Conservation (phyloP, 306 rosid species). For the Fagus crenata region DNA sequence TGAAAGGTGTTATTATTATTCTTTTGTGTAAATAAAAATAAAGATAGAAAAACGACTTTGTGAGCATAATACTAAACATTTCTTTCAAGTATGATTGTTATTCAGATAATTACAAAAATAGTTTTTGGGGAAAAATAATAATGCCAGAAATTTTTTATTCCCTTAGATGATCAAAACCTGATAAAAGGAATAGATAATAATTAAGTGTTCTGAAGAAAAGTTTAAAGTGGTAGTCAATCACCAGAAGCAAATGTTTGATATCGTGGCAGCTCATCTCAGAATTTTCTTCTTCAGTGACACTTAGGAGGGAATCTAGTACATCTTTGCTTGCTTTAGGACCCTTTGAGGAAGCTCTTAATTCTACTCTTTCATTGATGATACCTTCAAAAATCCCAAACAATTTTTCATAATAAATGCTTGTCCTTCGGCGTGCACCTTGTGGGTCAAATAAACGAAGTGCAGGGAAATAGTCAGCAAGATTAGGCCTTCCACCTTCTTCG, state of each 20-base stretch:
- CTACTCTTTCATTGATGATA: background rate
- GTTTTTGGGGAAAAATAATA: no score
- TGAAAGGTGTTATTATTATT: no score
- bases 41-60: no score
- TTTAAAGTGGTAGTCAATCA: background rate
- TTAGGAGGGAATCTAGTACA: conserved; percentile 15
- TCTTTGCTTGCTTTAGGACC: conserved; percentile 1
- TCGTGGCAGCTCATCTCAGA: background rate
- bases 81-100: no score
- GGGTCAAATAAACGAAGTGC: background rate
- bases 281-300: background rate
- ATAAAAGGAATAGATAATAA: no score
- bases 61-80: no score
- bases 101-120: no score
- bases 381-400: conserved; percentile 1
- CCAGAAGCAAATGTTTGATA: conserved; percentile 5
- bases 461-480: conserved; percentile 27
- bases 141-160: no score
- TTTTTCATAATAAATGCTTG: background rate
- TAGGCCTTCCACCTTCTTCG: conserved; percentile 31
- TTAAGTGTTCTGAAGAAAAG: background rate
- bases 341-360: background rate
- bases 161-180: background rate
- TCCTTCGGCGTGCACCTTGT: background rate
- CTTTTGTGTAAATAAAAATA: no score